phyloP scores from a whole-genome alignment of 1,284 basidiomycete genomes.

The Cutaneotrichosporon mucoides region DNA sequence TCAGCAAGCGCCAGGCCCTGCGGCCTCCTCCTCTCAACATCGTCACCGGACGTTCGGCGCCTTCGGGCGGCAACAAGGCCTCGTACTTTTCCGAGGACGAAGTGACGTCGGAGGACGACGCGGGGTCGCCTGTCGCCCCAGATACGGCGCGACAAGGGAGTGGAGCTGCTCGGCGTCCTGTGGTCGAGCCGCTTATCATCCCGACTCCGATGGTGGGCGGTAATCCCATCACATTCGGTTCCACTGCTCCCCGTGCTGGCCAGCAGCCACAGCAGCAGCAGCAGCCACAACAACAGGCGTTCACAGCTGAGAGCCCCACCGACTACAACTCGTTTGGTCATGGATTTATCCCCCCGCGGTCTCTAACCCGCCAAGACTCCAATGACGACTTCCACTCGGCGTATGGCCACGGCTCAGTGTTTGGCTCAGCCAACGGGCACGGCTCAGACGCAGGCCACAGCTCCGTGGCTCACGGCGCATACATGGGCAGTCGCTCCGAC shows the following conservation, averaged over 20 bases:
- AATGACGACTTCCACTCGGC: conserved; percentile 2
- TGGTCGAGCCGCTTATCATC: neutral
- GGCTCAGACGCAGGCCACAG: neutral
- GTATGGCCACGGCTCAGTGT: conserved; percentile 1
- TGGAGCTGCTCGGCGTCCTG: neutral
- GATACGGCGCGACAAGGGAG: neutral
- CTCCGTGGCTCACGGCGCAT: neutral
- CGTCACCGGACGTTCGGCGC: neutral
- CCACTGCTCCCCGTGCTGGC: neutral
- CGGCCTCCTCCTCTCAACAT: neutral
- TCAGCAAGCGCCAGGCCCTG: neutral
- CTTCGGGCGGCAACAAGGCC: neutral
- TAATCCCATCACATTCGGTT: neutral
- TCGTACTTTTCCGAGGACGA: neutral
- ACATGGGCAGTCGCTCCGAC: neutral
- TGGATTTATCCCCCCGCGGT: neutral
- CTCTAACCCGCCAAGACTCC: neutral
- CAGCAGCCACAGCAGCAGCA: too few species aligned
- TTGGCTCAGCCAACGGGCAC: neutral
- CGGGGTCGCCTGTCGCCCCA: neutral
- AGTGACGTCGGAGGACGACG: neutral
- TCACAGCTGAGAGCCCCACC: neutral
- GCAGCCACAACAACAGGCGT: neutral
- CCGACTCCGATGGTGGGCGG: neutral
- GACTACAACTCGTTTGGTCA: neutral